Base-by-base conservation (phyloP, 768 basidiomycete species). In the Rhizopogon salebrosus region DNA sequence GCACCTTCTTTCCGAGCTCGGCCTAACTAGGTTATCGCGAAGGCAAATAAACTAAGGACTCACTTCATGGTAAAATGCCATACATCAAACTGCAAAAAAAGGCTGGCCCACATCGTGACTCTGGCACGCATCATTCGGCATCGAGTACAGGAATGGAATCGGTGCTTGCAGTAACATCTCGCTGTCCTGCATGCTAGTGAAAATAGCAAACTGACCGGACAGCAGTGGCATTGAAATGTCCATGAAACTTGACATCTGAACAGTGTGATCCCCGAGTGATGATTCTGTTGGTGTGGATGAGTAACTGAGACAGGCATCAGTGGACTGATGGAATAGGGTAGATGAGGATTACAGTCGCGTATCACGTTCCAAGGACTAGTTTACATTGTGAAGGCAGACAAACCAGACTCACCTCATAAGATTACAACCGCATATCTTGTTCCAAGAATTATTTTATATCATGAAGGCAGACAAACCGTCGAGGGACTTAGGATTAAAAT, bases 201-300 rank as follows among this genome's bases (percentile, higher is more conserved):
- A 70, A 56, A 67, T 51, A 57, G 69, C 69, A 69, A 69, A 69
- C 67, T 69, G 69, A 22, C 31, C 22, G 14, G 45, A 18, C 60
- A 63, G 55, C 18, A 67, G 67, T 55, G 67, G 67, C 35, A 67
- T 68, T 5, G 58, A 56, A 14, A 68, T 74, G 54, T 83, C 81
- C 59, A 75, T 64, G 54, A 81, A 81, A 0, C 67, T 72, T 16
- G 74, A 65, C 76, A 82, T 78, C 57, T 83, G 82, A 23, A 82
- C 70, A 0, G 80, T 83, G 20, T 74, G 74, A 56, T 82, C 80
- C 38, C 75, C 77, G 41, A 75, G 67, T 9, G 78, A 78, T 0
- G 78, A 83, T n/a, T n/a, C n/a, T n/a, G n/a, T n/a, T n/a, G n/a
- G n/a, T n/a, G n/a, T n/a, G n/a, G n/a, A n/a, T n/a, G n/a, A n/a